Base-by-base conservation (phyloP, 192 early-diverging fungal species). In the Neocallimastix lanati region DNA sequence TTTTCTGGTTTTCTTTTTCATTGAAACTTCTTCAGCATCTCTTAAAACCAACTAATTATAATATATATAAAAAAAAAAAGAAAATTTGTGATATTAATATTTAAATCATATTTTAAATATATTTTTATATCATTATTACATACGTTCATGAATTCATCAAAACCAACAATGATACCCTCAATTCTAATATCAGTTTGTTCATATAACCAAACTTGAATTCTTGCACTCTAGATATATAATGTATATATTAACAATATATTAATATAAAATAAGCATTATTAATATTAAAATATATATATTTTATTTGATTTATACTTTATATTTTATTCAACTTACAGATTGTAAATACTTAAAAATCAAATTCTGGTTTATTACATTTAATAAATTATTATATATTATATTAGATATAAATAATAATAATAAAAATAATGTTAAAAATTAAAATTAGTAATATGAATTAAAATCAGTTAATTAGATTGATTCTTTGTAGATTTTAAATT, bases 141-240 rank as follows among this genome's bases (percentile, higher is more conserved):
- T 30, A 80, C 50, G 7, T 76, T 76, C 80, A 80, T 80, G 12
- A 80, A 80, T 78, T 80, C 80, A 33, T 80, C 80, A 36, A 80
- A 80, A 30, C 80, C 80, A 18, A 80, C 27, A 28, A 80, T 80
- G 1, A 78, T 30, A 28, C 80, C 80, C 21, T 80, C 80, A 29
- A 80, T 80, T 50, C 80, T 76, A 21, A 28, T 80, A 29, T 80
- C 80, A 18, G 80, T 78, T 50, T 80, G 80, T 28, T 80, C 80
- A 27, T 29, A 80, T 29, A 80, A 78, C 80, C 80, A 80, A 78
- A 80, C 79, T 28, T 30, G 38, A 28, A 80, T 30, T 30, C 37
- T 76, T 79, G 80, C 38, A 78, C 28, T 79, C 76, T 50, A 50
- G 21, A 77, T 77, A 33, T 33, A 6, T 33, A 33, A 33, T 6